Evolutionary conservation across 768 basidiomycete genomes (phyloP).

Genomic region (Pleurotus cornucopiae): DNA sequence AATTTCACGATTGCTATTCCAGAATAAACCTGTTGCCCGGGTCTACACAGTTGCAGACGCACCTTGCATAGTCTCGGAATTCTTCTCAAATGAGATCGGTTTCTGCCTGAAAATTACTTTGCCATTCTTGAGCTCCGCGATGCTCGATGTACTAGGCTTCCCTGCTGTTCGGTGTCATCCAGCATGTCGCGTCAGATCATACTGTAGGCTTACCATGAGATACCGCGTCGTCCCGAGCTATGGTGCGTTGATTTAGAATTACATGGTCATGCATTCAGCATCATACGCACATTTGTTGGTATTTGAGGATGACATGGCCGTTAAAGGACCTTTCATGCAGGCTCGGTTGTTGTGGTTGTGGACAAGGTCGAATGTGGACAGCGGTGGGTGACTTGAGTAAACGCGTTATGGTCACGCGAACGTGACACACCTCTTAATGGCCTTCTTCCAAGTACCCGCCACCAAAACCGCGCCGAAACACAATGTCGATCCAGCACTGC

Average conservation of each 20-base stretch:
- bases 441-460: constrained; percentile 57
- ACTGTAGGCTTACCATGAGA: background rate
- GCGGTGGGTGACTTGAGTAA: constrained; percentile 33
- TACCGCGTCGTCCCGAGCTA: constrained; percentile 29
- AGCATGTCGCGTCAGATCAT: background rate
- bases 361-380: constrained; percentile 15
- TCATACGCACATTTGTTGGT: constrained; percentile 27
- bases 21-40: constrained; percentile 4
- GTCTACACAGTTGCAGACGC: constrained; percentile 16
- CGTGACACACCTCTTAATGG: constrained; percentile 46
- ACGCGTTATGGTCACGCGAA: constrained; percentile 41
- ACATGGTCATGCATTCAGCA: background rate
- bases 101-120: constrained; percentile 78
- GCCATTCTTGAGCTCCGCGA: constrained; percentile 72
- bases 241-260: background rate
- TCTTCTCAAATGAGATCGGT: constrained; percentile 66
- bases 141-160: constrained; percentile 32
- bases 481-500: constrained; percentile 50
- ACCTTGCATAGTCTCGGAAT: constrained; percentile 83
- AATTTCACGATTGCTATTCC: constrained; percentile 70
- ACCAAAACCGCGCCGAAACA: constrained; percentile 40
- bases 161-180: constrained; percentile 30
- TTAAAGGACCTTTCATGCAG: constrained; percentile 21
- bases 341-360: constrained; percentile 17
- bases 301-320: constrained; percentile 32